Evolutionary conservation across 805 yeast genomes (phyloP), one percentile per base, ranked within the genome.

Genomic region (Kazachstania taianensis): DNA sequence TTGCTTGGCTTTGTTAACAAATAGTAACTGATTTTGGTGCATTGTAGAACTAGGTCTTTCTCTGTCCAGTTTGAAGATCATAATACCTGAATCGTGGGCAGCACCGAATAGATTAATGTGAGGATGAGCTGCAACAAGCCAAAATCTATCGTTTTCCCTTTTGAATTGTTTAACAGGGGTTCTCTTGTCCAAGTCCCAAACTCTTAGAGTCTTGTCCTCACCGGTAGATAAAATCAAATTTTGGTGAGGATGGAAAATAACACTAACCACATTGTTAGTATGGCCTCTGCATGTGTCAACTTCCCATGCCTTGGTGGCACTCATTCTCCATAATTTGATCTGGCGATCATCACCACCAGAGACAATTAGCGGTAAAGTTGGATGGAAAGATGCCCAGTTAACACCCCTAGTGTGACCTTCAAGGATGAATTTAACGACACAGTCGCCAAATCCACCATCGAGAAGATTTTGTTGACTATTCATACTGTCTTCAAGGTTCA

Each of bases 331-430:
- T 45, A 94, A 68, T 61, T 89, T 89, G 39, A 92, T 84, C 45
- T 89, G 78, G 47, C 97, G 75, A 57, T 92, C 99, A 59, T 92
- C 99, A 59, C 94, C 94, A 51, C 89, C 94, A 13, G 96, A 84
- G 14, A 87, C 94, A 55, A 92, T 86, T 48, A 92, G 70, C 10
- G 97, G 97, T 56, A 86, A 70, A 17, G 89, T 85, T 31, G 98
- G 98, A 59, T 92, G 99, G 75, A 94, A 94, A 9, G 94, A 69
- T 15, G 96, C 97, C 94, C 94, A 92, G 58, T 92, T 89, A 52
- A 92, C 98, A 57, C 97, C 97, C 59, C 95, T 80, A 53, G 92
- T 95, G 59, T 92, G 99, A 35, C 98, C 99, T 59, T 94, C 97
- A 41, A 92, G 70, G 14, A 92, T 94, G 57, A 82, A 92, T 63